A percentile compares a stretch with the other conserved stretches of the same genome.
Conservation (phyloP, 2,329 filamentous ascomycete species). For the Claviceps sp. region DNA sequence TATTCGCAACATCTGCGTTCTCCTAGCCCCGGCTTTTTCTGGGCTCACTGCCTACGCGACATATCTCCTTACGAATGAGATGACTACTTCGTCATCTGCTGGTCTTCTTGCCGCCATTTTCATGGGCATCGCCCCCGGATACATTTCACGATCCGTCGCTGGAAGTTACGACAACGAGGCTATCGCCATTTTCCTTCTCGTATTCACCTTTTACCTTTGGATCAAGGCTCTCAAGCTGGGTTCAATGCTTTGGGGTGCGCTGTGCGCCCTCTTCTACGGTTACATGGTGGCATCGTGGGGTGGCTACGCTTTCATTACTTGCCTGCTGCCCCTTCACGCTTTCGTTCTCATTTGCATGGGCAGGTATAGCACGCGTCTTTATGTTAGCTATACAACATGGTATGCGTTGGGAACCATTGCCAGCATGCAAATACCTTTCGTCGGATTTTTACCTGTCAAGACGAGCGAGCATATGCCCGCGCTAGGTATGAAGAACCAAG, state of each 20-base stretch:
- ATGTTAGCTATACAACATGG: conserved; percentile 97
- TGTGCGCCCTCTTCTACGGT: conserved; percentile 92
- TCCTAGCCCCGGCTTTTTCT: conserved; percentile 88
- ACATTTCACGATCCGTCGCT: conserved; percentile 94
- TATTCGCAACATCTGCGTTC: conserved; percentile 96
- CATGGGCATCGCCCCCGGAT: conserved; percentile 95
- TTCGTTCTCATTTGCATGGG: conserved; percentile 96
- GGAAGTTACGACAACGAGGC: conserved; percentile 99
- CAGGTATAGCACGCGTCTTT: conserved; percentile 82
- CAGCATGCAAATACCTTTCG: conserved; percentile 98
- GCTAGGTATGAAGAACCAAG: conserved; percentile 47
- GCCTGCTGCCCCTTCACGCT: conserved; percentile 83
- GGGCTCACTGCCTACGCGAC: conserved; percentile 85
- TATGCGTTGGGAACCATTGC: conserved; percentile 91
- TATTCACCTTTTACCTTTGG: conserved; percentile 98
- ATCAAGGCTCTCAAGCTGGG: conserved; percentile 96
- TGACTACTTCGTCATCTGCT: conserved; percentile 89
- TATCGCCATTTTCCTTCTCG: conserved; percentile 95
- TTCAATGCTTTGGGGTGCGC: conserved; percentile 89
- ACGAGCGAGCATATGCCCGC: conserved; percentile 99
- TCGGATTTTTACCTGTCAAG: conserved; percentile 89
- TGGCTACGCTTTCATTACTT: conserved; percentile 99
- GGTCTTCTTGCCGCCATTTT: conserved; percentile 88
- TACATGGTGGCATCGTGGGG: conserved; percentile 99
- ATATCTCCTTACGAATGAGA: conserved; percentile 93